These are phyloP conservation scores for Exophiala calicioides DNA, from an alignment of 2,329 filamentous ascomycete genomes.

Conservation along the genomic window DNA sequence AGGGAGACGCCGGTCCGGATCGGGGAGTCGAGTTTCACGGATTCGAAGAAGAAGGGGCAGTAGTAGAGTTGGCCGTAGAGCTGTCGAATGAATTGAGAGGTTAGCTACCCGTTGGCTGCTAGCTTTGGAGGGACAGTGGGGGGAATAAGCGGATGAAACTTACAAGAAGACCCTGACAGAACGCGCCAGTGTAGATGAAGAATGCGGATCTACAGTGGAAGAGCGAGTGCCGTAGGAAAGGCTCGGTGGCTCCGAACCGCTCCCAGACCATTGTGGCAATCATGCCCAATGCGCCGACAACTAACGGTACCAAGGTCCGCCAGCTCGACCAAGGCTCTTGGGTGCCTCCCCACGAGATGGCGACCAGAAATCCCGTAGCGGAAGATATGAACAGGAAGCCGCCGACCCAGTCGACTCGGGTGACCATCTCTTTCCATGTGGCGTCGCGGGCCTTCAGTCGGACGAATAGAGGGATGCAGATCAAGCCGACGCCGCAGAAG, in stretches of 20 bases:
- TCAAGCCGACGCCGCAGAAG: constrained; percentile 27
- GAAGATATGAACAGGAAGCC: constrained; percentile 42
- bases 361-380: constrained; percentile 43
- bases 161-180: constrained; percentile 48
- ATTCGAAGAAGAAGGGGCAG: constrained; percentile 44
- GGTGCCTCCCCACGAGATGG: constrained; percentile 46
- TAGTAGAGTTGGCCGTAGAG: constrained; percentile 47
- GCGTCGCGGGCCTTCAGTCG: constrained; percentile 27
- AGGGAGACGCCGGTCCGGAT: constrained; percentile 42
- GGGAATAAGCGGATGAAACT: constrained; percentile 29
- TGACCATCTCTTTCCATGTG: constrained; percentile 35
- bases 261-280: constrained; percentile 41
- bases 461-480: constrained; percentile 37
- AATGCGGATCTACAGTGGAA: constrained; percentile 40
- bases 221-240: constrained; percentile 41
- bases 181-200: constrained; percentile 44
- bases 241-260: constrained; percentile 35
- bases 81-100: constrained; percentile 30
- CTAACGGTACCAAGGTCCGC: constrained; percentile 43
- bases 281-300: constrained; percentile 37
- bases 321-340: constrained; percentile 42
- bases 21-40: constrained; percentile 38
- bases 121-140: background rate
- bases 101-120: background rate
- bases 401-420: constrained; percentile 46